Evolutionary conservation across 352 stramenopile genomes (phyloP).

Genomic region (Phytopythium sindhum): DNA sequence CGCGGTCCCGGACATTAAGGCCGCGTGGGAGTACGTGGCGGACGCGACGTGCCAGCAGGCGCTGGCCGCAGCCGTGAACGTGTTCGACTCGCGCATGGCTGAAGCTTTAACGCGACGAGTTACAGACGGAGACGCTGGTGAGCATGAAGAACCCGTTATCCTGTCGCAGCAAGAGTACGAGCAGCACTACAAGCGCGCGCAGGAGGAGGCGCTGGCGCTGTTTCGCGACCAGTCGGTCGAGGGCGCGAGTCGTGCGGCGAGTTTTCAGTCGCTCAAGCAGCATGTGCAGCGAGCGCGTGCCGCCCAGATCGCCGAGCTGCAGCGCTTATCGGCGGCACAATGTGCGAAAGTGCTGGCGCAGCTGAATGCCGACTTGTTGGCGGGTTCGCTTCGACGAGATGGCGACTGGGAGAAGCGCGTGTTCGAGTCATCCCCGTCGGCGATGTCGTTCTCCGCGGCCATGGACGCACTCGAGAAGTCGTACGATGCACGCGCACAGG

Average conservation of each 20-base stretch:
- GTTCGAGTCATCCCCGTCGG: not conserved
- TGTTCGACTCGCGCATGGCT: constrained; percentile 56
- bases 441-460: constrained; percentile 22
- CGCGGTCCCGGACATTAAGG: constrained; percentile 76
- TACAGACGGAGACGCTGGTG: constrained; percentile 4
- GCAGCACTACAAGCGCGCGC: constrained; percentile 63
- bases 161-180: constrained; percentile 73
- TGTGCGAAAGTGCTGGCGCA: constrained; percentile 44
- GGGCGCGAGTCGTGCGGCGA: constrained; percentile 43
- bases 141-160: constrained; percentile 20
- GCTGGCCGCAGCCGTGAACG: constrained; percentile 41
- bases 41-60: constrained; percentile 73
- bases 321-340: constrained; percentile 50
- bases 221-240: constrained; percentile 76
- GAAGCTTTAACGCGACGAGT: constrained; percentile 1
- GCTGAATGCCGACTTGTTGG: constrained; percentile 35
- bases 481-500: constrained; percentile 58
- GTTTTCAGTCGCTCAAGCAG: constrained; percentile 75
- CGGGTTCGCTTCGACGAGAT: constrained; percentile 22
- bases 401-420: constrained; percentile 37
- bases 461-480: constrained; percentile 45
- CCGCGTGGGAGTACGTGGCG: constrained; percentile 79
- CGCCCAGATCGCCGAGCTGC: constrained; percentile 46
- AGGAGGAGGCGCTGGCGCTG: constrained; percentile 60
- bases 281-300: constrained; percentile 65